Conservation (phyloP, 139 green algal species). For the Bryopsis sp. region DNA sequence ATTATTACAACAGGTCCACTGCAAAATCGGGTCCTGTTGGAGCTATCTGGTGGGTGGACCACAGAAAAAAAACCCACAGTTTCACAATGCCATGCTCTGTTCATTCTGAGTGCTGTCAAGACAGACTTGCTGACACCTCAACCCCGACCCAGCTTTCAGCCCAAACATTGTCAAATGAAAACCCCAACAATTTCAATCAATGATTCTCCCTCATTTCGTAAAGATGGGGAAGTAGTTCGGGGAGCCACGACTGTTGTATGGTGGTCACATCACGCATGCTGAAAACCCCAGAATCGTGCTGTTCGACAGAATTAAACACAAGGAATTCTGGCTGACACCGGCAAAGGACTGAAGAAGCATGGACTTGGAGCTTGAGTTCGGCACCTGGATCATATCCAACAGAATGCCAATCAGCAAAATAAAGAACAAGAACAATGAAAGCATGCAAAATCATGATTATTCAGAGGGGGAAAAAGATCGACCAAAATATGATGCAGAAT, state of each 20-base stretch:
- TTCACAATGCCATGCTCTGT: too few species aligned
- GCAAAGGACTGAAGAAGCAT: slow-evolving; percentile 48
- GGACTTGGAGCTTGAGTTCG: slow-evolving; percentile 39
- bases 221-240: slow-evolving; percentile 64
- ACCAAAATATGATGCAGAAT: neutral
- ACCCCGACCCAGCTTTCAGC: too few species aligned
- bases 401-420: neutral
- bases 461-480: neutral
- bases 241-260: slow-evolving; percentile 56
- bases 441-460: neutral
- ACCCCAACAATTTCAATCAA: too few species aligned
- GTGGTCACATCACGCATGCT: slow-evolving; percentile 66
- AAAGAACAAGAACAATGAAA: neutral
- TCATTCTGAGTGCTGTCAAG: too few species aligned
- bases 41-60: too few species aligned
- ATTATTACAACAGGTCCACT: too few species aligned
- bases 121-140: too few species aligned
- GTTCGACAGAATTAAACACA: slow-evolving; percentile 47
- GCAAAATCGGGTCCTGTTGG: too few species aligned
- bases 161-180: too few species aligned
- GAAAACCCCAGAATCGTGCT: slow-evolving; percentile 48
- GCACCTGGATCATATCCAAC: neutral
- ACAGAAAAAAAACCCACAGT: too few species aligned
- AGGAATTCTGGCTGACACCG: slow-evolving; percentile 30
- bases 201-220: slow-evolving; percentile 29